phyloP scores from a whole-genome alignment of 495 filamentous ascomycete genomes.

The Amphirosellinia nigrospora region DNA sequence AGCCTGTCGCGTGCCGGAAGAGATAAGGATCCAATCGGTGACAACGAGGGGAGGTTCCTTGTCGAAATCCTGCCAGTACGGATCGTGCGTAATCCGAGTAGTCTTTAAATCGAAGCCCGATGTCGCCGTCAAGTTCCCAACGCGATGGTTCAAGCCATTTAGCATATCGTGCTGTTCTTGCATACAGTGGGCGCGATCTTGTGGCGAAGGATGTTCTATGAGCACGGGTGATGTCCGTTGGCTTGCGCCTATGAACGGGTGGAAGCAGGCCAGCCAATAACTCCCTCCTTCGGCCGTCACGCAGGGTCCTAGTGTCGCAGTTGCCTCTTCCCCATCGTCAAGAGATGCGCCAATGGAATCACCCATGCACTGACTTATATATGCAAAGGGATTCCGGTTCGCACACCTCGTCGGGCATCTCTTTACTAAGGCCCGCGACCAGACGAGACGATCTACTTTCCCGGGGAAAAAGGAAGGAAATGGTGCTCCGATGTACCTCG shows the following conservation, averaged over 20 bases:
- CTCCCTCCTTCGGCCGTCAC: conserved; percentile 30
- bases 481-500: conserved; percentile 25
- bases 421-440: conserved; percentile 37
- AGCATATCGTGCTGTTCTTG: conserved; percentile 32
- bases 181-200: conserved; percentile 33
- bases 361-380: conserved; percentile 39
- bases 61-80: conserved; percentile 41
- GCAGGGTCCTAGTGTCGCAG: conserved; percentile 39
- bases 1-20: conserved; percentile 34
- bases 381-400: conserved; percentile 40
- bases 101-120: conserved; percentile 41
- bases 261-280: conserved; percentile 41
- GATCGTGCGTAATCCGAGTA: conserved; percentile 40
- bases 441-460: conserved; percentile 36
- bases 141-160: conserved; percentile 20
- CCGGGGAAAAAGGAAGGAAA: conserved; percentile 37
- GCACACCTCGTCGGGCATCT: conserved; percentile 39
- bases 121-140: conserved; percentile 37
- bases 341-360: conserved; percentile 39
- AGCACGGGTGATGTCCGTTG: conserved; percentile 26
- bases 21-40: conserved; percentile 41
- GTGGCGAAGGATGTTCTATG: conserved; percentile 40
- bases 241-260: conserved; percentile 37
- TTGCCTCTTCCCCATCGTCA: conserved; percentile 34
- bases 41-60: conserved; percentile 39